Conservation (phyloP, 176 grass and related monocot species). For the Zea luxurians region DNA sequence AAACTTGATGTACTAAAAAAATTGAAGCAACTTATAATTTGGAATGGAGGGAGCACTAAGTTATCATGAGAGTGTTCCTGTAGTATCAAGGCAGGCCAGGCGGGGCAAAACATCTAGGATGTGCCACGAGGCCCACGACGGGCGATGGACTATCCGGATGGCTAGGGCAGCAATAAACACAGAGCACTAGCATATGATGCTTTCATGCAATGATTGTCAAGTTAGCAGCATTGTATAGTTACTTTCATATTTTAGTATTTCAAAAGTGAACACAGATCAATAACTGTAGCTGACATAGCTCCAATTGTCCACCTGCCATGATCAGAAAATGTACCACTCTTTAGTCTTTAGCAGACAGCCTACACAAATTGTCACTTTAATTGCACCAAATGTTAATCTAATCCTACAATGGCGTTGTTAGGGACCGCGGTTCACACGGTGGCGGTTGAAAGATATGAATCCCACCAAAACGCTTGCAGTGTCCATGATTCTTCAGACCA, state of each 20-base stretch:
- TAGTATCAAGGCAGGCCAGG: not conserved
- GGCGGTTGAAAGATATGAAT: not conserved
- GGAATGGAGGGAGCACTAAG: not conserved
- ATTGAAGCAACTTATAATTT: too few species aligned
- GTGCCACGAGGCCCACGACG: not conserved
- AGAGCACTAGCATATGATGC: slow-evolving; percentile 10
- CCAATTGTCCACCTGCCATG: not conserved
- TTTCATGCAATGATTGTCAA: not conserved
- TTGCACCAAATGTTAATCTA: not conserved
- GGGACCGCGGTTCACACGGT: not conserved
- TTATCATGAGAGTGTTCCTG: not conserved
- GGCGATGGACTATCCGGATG: not conserved
- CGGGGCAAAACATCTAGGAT: not conserved
- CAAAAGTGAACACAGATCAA: not conserved
- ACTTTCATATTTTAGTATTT: slow-evolving; percentile 22
- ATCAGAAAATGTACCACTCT: not conserved
- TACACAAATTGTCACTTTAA: not conserved
- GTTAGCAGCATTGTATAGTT: not conserved
- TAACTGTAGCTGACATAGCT: not conserved
- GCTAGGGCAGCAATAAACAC: not conserved
- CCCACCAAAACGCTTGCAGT: not conserved
- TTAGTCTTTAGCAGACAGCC: not conserved
- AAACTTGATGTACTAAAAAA: too few species aligned
- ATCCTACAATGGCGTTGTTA: not conserved
- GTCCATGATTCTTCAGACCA: not conserved